Percentiles rank a stretch among this genome's conserved stretches.
These are phyloP conservation scores for Fusarium graminum DNA, from an alignment of 2,329 filamentous ascomycete species.

Conservation along the genomic window DNA sequence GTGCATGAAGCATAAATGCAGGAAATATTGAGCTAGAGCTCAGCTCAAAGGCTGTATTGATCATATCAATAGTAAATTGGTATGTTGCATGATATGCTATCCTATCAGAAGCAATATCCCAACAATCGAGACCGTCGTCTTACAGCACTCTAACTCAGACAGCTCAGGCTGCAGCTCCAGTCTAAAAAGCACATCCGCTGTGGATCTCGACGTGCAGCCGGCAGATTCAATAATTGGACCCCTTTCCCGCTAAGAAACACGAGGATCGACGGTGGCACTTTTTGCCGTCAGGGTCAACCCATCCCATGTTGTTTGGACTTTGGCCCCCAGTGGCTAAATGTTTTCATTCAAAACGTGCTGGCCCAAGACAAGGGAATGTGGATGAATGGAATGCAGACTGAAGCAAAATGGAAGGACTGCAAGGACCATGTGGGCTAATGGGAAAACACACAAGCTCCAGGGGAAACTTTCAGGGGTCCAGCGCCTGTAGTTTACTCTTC, in stretches of 20 bases:
- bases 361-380: neutral
- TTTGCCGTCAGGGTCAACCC: neutral
- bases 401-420: neutral
- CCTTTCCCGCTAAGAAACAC: neutral
- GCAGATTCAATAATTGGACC: conserved; percentile 10
- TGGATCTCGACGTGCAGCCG: conserved; percentile 10
- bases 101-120: neutral
- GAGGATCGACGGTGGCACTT: conserved; percentile 11
- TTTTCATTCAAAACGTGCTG: neutral
- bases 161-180: neutral
- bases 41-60: neutral
- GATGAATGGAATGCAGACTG: conserved; percentile 8
- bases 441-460: conserved; percentile 29
- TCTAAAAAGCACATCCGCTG: conserved; percentile 23
- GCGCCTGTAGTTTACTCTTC: neutral
- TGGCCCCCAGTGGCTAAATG: neutral
- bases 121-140: neutral
- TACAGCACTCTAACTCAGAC: neutral
- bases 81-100: neutral
- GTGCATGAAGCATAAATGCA: neutral
- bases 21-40: neutral
- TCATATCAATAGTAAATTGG: neutral
- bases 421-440: conserved; percentile 17
- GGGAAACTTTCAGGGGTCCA: conserved; percentile 37
- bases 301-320: neutral